Conservation (phyloP, 345 rosid species). For the Triadica sebifera region DNA sequence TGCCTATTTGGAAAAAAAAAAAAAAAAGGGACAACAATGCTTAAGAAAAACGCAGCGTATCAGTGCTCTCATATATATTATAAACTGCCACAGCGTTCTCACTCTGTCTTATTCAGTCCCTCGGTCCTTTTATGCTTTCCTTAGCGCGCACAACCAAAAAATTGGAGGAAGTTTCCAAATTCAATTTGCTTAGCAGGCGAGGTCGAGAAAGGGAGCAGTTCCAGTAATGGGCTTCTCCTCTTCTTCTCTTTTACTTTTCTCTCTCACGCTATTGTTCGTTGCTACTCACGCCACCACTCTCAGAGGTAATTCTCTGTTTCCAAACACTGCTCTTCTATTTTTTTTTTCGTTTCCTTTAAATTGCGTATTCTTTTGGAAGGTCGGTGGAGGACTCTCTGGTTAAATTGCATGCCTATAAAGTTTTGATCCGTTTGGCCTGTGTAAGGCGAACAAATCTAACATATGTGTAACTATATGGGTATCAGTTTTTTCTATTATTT, state of each 20-base stretch:
- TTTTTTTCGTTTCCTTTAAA: background rate
- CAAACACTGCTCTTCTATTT: too few relatives aligned
- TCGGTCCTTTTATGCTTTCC: too few relatives aligned
- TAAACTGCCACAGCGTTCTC: too few relatives aligned
- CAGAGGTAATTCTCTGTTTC: slow-evolving; percentile 6
- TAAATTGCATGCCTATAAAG: background rate
- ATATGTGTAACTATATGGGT: background rate
- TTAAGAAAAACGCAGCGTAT: too few relatives aligned
- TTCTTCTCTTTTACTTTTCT: slow-evolving; percentile 3
- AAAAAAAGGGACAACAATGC: too few relatives aligned
- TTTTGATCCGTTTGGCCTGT: background rate
- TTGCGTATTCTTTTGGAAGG: background rate
- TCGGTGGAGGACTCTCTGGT: background rate
- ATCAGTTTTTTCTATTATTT: too few relatives aligned
- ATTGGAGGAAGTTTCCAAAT: too few relatives aligned
- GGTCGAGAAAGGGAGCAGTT: background rate
- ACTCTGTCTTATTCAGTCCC: too few relatives aligned
- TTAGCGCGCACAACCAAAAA: too few relatives aligned
- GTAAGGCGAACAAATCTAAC: background rate
- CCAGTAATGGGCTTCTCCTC: slow-evolving; percentile 8
- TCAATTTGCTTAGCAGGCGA: too few relatives aligned
- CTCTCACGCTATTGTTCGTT: background rate
- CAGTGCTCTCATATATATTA: too few relatives aligned
- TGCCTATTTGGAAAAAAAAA: too few relatives aligned
- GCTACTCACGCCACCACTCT: slow-evolving; percentile 12